A percentile compares a stretch with the other conserved stretches of the same genome.
Evolutionary conservation across 1,284 basidiomycete species (phyloP).

Genomic region (Ceratobasidium sp.): DNA sequence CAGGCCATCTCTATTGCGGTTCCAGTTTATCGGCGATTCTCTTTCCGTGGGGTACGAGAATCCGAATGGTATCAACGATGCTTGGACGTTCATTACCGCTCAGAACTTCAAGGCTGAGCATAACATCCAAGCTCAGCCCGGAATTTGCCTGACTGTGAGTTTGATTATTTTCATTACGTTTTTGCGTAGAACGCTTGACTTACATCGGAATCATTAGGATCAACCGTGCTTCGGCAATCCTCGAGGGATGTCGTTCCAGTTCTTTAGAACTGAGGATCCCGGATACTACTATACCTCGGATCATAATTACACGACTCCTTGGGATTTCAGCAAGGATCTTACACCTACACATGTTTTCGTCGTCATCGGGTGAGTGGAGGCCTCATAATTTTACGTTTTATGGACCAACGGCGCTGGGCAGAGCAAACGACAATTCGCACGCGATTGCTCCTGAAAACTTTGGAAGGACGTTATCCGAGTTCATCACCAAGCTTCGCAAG

Average conservation of each 20-base stretch:
- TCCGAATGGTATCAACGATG: conserved; percentile 61
- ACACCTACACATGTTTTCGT: conserved; percentile 68
- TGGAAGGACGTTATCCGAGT: conserved; percentile 53
- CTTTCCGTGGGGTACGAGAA: conserved; percentile 60
- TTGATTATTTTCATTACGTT: not conserved
- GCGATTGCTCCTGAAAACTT: conserved; percentile 59
- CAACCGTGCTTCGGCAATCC: conserved; percentile 68
- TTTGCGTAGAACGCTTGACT: not conserved
- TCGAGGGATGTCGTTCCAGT: conserved; percentile 66
- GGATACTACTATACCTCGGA: conserved; percentile 66
- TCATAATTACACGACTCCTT: conserved; percentile 71
- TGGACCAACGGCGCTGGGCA: conserved; percentile 41
- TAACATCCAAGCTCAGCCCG: conserved; percentile 66
- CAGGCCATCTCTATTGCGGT: conserved; percentile 61
- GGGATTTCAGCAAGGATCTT: conserved; percentile 65
- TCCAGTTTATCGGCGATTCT: conserved; percentile 72
- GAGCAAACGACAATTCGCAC: conserved; percentile 55
- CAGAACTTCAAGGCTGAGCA: conserved; percentile 68
- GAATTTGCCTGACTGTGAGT: conserved; percentile 64
- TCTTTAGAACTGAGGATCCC: conserved; percentile 66
- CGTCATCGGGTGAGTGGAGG: conserved; percentile 63
- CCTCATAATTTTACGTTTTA: not conserved
- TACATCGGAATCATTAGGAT: conserved; percentile 58
- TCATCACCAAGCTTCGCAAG: conserved; percentile 62
- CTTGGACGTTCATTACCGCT: conserved; percentile 68